Evolutionary conservation across 2,329 filamentous ascomycete species (phyloP).

Genomic region (Ophiostoma piceae): DNA sequence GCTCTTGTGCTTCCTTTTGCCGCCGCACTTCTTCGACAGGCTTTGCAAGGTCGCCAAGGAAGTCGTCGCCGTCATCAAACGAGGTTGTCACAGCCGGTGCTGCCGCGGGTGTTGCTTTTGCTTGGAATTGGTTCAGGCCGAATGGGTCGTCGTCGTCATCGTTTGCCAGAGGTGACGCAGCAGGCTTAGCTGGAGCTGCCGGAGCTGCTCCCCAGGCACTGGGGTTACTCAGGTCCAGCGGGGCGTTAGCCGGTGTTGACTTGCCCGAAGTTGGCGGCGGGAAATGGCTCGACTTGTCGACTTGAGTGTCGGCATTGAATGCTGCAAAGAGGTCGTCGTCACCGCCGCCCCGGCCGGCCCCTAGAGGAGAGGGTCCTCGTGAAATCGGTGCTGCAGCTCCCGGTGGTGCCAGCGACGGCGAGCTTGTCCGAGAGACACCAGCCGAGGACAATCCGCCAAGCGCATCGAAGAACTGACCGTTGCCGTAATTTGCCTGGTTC

Average conservation of each 20-base stretch:
- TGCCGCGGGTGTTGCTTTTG: slow-evolving; percentile 31
- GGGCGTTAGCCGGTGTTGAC: slow-evolving; percentile 42
- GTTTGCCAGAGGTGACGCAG: slow-evolving; percentile 49
- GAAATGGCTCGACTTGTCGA: slow-evolving; percentile 61
- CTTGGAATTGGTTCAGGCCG: slow-evolving; percentile 63
- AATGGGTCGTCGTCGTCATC: slow-evolving; percentile 84
- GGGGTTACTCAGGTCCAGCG: slow-evolving; percentile 50
- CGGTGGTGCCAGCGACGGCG: slow-evolving; percentile 37
- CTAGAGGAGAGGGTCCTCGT: slow-evolving; percentile 29
- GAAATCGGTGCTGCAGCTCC: slow-evolving; percentile 22
- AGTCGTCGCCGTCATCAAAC: slow-evolving; percentile 55
- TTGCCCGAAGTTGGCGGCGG: slow-evolving; percentile 46
- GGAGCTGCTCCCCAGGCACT: slow-evolving; percentile 44
- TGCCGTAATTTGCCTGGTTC: slow-evolving; percentile 72
- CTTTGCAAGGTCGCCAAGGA: slow-evolving; percentile 59
- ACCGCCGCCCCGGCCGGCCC: slow-evolving; percentile 28
- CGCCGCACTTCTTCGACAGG: slow-evolving; percentile 60
- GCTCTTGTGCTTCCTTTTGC: slow-evolving; percentile 36
- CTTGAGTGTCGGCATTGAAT: slow-evolving; percentile 60
- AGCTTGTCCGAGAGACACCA: slow-evolving; percentile 44
- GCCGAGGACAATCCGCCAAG: slow-evolving; percentile 50
- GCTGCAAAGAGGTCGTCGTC: slow-evolving; percentile 64
- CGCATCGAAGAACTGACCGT: slow-evolving; percentile 69
- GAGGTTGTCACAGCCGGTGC: slow-evolving; percentile 29
- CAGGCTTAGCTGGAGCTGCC: slow-evolving; percentile 29